A percentile compares a stretch with the other conserved stretches of the same genome.
phyloP scores from a whole-genome alignment of 768 basidiomycete genomes.

The Russula dissimulans region DNA sequence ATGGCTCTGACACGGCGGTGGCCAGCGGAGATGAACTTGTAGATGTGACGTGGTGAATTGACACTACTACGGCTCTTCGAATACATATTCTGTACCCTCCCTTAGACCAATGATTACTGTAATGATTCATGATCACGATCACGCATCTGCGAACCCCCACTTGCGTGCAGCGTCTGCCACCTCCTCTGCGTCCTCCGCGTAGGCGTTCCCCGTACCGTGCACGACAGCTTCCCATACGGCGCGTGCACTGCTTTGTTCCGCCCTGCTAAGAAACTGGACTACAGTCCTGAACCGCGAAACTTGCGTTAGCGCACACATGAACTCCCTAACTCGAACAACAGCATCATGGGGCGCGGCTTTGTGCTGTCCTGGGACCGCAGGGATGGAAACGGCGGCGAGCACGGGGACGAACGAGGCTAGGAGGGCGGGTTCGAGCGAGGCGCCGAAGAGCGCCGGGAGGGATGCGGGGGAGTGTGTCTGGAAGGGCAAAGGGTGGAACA shows the following conservation, averaged over 20 bases:
- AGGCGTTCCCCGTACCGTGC: background rate
- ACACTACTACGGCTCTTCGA: background rate
- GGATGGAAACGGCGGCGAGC: conserved; percentile 29
- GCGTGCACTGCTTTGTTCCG: conserved; percentile 43
- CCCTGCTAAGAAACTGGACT: conserved; percentile 47
- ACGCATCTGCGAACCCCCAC: conserved; percentile 4
- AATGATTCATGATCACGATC: background rate
- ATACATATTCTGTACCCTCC: background rate
- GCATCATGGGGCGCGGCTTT: background rate
- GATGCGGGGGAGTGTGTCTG: conserved; percentile 47
- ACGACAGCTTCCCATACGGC: conserved; percentile 26
- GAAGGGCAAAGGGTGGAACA: background rate
- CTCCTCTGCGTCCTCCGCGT: background rate
- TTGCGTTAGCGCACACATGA: conserved; percentile 42
- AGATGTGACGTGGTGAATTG: background rate
- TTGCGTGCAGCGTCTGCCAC: background rate
- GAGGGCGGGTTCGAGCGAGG: conserved; percentile 57
- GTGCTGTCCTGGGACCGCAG: conserved; percentile 8
- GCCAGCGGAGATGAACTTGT: background rate
- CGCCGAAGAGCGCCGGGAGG: conserved; percentile 57
- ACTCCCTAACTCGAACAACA: conserved; percentile 24
- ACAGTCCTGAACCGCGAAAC: conserved; percentile 60
- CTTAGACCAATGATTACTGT: too few species aligned
- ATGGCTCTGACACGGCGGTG: background rate
- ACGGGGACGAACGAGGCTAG: conserved; percentile 49